Evolutionary conservation across 441 rosid genomes (phyloP).

Genomic region (Macaranga tanarius): DNA sequence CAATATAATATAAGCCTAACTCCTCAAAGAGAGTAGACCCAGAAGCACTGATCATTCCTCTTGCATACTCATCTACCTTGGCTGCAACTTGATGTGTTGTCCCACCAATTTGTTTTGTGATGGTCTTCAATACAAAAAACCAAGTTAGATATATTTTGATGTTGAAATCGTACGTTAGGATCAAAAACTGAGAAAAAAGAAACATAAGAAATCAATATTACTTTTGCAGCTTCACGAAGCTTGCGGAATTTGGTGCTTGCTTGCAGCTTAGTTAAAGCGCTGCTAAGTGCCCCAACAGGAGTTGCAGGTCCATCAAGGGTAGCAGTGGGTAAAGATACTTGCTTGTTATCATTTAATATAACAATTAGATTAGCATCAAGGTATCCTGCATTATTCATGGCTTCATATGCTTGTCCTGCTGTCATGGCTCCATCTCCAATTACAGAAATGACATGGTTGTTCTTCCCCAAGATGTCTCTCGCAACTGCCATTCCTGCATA

Average conservation of each 20-base stretch:
- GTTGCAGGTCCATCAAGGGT: conserved; percentile 25
- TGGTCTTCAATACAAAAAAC: neutral
- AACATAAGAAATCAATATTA: neutral
- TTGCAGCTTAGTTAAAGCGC: conserved; percentile 18
- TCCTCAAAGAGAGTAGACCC: conserved; percentile 25
- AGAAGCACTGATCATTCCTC: conserved; percentile 9
- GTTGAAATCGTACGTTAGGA: no score
- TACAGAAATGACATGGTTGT: conserved; percentile 22
- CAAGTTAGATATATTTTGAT: no score
- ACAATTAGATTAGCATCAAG: conserved; percentile 24
- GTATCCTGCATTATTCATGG: conserved; percentile 26
- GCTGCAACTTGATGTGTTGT: conserved; percentile 19
- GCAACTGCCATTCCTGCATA: conserved; percentile 42
- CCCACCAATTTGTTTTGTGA: conserved; percentile 21
- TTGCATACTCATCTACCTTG: conserved; percentile 15
- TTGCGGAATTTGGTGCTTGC: conserved; percentile 18
- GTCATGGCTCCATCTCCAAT: conserved; percentile 30
- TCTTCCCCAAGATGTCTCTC: conserved; percentile 19
- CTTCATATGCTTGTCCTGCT: conserved; percentile 3
- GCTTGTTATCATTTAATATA: conserved; percentile 24
- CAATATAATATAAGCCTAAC: conserved; percentile 23
- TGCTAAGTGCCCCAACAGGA: conserved; percentile 27
- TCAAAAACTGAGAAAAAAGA: no score
- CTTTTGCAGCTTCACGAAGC: conserved; percentile 25
- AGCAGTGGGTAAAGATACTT: conserved; percentile 6